phyloP scores from a whole-genome alignment of 306 rosid species.

The Canavalia gladiata region DNA sequence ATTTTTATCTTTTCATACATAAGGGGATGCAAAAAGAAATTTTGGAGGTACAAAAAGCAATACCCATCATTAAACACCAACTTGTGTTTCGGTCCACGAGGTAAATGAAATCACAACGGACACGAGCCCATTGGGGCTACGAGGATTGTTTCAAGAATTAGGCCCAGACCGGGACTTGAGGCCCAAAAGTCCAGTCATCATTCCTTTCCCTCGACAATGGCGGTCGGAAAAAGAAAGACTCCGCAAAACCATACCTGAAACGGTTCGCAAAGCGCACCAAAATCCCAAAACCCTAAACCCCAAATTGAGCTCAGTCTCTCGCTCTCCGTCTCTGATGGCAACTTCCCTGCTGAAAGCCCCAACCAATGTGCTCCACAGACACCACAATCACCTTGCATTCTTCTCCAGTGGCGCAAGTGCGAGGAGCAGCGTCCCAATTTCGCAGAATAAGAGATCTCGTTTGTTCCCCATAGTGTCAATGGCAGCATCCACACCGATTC shows the following conservation, averaged over 20 bases:
- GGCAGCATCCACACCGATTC: slow-evolving; percentile 52
- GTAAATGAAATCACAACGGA: background rate
- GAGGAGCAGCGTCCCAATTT: slow-evolving; percentile 13
- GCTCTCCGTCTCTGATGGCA: slow-evolving; percentile 45
- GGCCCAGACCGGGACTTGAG: background rate
- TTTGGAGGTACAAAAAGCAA: too few species aligned
- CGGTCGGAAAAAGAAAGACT: background rate
- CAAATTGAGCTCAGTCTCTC: background rate
- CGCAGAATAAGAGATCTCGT: slow-evolving; percentile 45
- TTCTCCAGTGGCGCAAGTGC: slow-evolving; percentile 24
- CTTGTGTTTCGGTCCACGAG: too few species aligned
- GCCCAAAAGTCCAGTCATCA: slow-evolving; percentile 11
- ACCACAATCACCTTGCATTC: slow-evolving; percentile 41
- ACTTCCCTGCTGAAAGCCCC: slow-evolving; percentile 43
- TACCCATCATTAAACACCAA: too few species aligned
- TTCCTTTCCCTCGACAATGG: slow-evolving; percentile 19
- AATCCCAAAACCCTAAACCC: slow-evolving; percentile 38
- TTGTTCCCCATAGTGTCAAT: slow-evolving; percentile 38
- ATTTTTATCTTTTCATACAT: too few species aligned
- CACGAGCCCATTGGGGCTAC: background rate
- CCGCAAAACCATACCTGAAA: slow-evolving; percentile 27
- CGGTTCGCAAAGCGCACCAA: background rate
- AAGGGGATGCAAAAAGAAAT: too few species aligned
- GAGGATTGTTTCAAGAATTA: background rate
- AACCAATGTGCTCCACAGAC: slow-evolving; percentile 25